Evolutionary conservation across 768 basidiomycete species (phyloP), one percentile per base, ranked within the genome.

Genomic region (Lactarius psammicola): DNA sequence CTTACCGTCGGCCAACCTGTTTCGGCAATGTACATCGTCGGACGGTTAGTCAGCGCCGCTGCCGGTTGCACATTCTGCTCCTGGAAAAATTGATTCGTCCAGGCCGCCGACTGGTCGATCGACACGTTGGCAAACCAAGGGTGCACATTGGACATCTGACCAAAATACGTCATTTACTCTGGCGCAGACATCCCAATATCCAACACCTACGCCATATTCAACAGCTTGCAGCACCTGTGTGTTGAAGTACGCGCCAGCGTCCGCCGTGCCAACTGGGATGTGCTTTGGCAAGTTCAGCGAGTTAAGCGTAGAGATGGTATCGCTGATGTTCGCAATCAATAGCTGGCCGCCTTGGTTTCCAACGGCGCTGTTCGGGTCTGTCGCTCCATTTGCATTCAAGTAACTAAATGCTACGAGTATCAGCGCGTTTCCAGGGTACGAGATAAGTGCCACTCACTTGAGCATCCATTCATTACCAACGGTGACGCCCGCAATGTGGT

Each of bases 391-490:
- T 1, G 71, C 76, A 34, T 73, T 84, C 49, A 93, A 74, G 68
- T 86, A 89, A 74, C 90, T 92, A 67, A 34, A 34, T 53, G 30
- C 4, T 23, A 13, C 23, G 10, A 31, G 31, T 1, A 44, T 56
- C 40, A 69, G 64, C 62, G 34, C 53, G 2, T n/a, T 4, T 4
- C 7, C 18, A 31, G 13, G 28, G 31, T 40, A 10, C 54, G 2
- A 44, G 63, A 62, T 30, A 31, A 70, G 53, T 23, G 23, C 49
- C 9, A 77, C 82, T 3, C 56, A 89, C 86, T 94, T 85, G 57
- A 95, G 81, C 73, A 94, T 91, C 74, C 85, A 93, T 76, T 96
- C 94, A 73, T 97, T 96, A 38, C 96, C 95, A 38, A 97, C 95
- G 15, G 89, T 95, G 44, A 98, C 72, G 10, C 96, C 96, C 0